A percentile compares a stretch with the other conserved stretches of the same genome.
phyloP scores from a whole-genome alignment of 1,139 yeast species.

The Yamadazyma sp. region DNA sequence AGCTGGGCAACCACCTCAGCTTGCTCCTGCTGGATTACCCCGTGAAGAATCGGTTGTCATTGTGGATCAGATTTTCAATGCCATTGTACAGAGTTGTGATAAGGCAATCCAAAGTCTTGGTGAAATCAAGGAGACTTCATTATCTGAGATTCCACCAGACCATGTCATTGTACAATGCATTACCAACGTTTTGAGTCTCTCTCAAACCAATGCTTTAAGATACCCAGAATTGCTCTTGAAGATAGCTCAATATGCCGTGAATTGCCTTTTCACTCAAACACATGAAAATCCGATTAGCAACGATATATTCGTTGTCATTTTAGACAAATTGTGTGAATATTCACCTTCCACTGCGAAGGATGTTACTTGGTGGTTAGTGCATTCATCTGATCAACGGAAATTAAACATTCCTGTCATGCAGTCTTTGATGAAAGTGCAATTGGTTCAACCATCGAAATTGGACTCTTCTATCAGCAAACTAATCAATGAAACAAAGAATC shows the following conservation, averaged over 20 bases:
- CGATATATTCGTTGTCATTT: conserved; percentile 74
- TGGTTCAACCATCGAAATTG: conserved; percentile 74
- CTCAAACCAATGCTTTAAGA: conserved; percentile 52
- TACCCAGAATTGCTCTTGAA: conserved; percentile 71
- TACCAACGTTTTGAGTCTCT: conserved; percentile 64
- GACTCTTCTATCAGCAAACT: conserved; percentile 75
- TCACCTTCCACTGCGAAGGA: conserved; percentile 90
- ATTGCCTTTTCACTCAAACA: conserved; percentile 72
- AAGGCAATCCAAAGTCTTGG: conserved; percentile 38
- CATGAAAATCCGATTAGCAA: conserved; percentile 66
- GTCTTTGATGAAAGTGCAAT: conserved; percentile 70
- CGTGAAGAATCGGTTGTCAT: conserved; percentile 40
- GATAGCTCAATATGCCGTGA: conserved; percentile 84
- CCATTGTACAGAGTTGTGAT: conserved; percentile 44
- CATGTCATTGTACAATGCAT: conserved; percentile 67
- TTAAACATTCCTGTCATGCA: conserved; percentile 78
- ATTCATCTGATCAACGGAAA: conserved; percentile 85
- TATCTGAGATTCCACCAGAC: conserved; percentile 57
- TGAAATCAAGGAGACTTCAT: conserved; percentile 43
- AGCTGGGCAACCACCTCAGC: conserved; percentile 11
- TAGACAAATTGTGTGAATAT: conserved; percentile 80
- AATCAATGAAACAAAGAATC: conserved; percentile 56
- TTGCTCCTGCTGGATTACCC: conserved; percentile 10
- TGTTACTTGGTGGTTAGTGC: conserved; percentile 90
- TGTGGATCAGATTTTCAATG: conserved; percentile 39